These are phyloP conservation scores for Blastosporella zonata DNA, from an alignment of 1,284 basidiomycete species.

Conservation along the genomic window DNA sequence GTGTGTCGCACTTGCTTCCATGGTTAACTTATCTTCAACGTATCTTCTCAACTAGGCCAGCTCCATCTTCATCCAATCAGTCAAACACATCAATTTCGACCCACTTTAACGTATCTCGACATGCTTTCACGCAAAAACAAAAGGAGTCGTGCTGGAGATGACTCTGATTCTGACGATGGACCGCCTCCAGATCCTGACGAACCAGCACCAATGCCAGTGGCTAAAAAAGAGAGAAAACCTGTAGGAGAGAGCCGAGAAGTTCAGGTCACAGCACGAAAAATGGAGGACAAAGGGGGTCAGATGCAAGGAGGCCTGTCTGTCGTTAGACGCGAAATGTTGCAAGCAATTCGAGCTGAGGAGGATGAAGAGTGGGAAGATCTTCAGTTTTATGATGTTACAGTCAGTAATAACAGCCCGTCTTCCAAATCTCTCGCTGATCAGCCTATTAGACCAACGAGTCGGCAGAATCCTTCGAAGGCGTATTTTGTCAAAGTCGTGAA, in stretches of 20 bases:
- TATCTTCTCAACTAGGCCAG: constrained; percentile 43
- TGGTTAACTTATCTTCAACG: constrained; percentile 1
- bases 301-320: constrained; percentile 57
- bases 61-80: constrained; percentile 75
- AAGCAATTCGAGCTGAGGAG: constrained; percentile 66
- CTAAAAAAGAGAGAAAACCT: constrained; percentile 59
- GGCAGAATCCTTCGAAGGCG: constrained; percentile 49
- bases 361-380: constrained; percentile 70
- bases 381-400: constrained; percentile 61
- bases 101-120: constrained; percentile 77
- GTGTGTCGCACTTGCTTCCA: constrained; percentile 35
- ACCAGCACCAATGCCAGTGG: constrained; percentile 38
- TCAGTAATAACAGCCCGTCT: constrained; percentile 31
- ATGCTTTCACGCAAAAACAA: constrained; percentile 59
- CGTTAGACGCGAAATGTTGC: constrained; percentile 69
- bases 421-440: constrained; percentile 9
- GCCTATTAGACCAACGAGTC: constrained; percentile 53
- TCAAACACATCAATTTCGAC: constrained; percentile 75
- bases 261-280: constrained; percentile 68
- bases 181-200: constrained; percentile 80
- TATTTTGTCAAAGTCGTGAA: constrained; percentile 59
- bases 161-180: constrained; percentile 73
- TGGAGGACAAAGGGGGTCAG: constrained; percentile 54
- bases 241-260: constrained; percentile 65
- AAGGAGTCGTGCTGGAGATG: constrained; percentile 48